Evolutionary conservation across 78 protist genomes (phyloP).

Genomic region (Pigoraptor vietnamica): DNA sequence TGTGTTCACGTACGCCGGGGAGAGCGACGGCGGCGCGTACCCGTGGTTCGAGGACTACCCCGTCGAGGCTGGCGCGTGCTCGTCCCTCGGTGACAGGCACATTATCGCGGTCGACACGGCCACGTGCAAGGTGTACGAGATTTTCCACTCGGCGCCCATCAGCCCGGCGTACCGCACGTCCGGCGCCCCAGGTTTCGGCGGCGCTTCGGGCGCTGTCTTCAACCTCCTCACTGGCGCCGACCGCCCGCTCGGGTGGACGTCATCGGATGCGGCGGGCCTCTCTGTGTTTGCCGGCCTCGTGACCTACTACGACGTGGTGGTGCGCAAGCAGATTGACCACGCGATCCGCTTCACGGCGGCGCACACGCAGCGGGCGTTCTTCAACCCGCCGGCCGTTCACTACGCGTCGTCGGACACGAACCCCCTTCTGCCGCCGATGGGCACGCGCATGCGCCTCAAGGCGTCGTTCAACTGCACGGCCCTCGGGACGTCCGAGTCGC

Average conservation of each 20-base stretch:
- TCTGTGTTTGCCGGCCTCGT: neutral
- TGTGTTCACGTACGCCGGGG: neutral
- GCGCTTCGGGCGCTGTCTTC: neutral
- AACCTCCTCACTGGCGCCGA: neutral
- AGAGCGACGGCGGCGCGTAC: neutral
- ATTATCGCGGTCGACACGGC: neutral
- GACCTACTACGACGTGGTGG: neutral
- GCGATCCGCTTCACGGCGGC: neutral
- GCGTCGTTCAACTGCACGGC: neutral
- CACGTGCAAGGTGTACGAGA: neutral
- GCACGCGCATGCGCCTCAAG: neutral
- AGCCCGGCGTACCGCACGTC: neutral
- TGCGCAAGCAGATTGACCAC: neutral
- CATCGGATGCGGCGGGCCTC: neutral
- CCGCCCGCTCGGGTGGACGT: neutral
- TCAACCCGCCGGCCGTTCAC: neutral
- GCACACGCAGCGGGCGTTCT: neutral
- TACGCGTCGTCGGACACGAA: neutral
- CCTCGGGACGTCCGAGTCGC: neutral
- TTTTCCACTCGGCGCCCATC: neutral
- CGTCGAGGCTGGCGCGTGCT: neutral
- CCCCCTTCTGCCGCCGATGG: neutral
- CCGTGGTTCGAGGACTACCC: neutral
- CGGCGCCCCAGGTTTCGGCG: neutral
- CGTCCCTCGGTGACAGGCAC: neutral